These are phyloP conservation scores for Lodderomyces oxycetoniae DNA, from an alignment of 1,139 yeast genomes.

Conservation along the genomic window DNA sequence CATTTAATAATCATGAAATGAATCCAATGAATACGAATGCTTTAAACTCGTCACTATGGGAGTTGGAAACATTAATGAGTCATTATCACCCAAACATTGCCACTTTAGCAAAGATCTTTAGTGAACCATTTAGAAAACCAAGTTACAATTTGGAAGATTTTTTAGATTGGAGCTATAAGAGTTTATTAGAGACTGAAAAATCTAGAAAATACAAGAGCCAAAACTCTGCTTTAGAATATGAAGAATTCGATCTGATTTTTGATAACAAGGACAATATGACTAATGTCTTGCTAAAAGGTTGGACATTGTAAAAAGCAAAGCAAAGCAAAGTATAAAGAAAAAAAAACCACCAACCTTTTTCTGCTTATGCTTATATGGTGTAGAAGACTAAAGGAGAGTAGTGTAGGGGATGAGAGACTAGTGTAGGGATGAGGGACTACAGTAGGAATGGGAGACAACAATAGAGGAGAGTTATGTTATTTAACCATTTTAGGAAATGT, in stretches of 20 bases:
- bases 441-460: too few relatives aligned
- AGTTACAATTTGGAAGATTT: conserved; percentile 86
- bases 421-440: too few relatives aligned
- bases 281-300: conserved; percentile 20
- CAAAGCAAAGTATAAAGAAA: too few relatives aligned
- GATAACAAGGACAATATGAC: conserved; percentile 13
- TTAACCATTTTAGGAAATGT: conserved; percentile 26
- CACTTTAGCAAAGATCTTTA: conserved; percentile 79
- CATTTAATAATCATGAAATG: conserved; percentile 55
- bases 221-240: conserved; percentile 83
- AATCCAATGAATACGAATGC: conserved; percentile 83
- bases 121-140: conserved; percentile 86
- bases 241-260: conserved; percentile 46
- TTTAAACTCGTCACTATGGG: conserved; percentile 87
- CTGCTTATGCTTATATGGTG: too few relatives aligned
- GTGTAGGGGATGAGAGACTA: background rate
- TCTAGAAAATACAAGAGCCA: conserved; percentile 62
- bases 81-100: conserved; percentile 97
- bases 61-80: conserved; percentile 69
- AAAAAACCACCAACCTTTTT: too few relatives aligned
- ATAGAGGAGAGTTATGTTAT: too few relatives aligned
- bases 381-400: background rate
- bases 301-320: conserved; percentile 19
- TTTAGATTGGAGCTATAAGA: conserved; percentile 80
- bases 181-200: conserved; percentile 71